Percentiles rank a stretch among this genome's conserved stretches.
Evolutionary conservation across 2,329 filamentous ascomycete genomes (phyloP).

Genomic region (Pseudophaeomoniella oleicola): DNA sequence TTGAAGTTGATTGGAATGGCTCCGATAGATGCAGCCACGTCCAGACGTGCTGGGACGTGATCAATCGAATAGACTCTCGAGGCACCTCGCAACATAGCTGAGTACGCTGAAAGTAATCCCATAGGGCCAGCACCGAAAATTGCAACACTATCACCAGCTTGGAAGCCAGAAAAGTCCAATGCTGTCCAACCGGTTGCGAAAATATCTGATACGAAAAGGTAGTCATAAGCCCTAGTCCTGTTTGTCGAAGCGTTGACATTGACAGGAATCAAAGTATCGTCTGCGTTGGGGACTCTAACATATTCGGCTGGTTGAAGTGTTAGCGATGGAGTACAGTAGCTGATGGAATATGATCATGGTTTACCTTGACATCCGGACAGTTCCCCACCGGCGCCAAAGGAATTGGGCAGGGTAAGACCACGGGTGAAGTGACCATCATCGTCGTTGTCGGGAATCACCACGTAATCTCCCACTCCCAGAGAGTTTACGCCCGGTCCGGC

Average conservation of each 20-base stretch:
- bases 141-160: constrained; percentile 44
- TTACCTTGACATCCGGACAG: constrained; percentile 6
- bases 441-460: constrained; percentile 10
- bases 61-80: constrained; percentile 47
- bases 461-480: constrained; percentile 10
- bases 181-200: constrained; percentile 33
- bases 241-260: constrained; percentile 2
- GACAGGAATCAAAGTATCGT: constrained; percentile 8
- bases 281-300: constrained; percentile 9
- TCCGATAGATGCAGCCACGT: constrained; percentile 44
- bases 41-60: constrained; percentile 41
- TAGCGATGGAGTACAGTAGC: background rate
- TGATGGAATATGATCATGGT: background rate
- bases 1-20: constrained; percentile 45
- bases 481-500: constrained; percentile 7
- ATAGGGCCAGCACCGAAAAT: constrained; percentile 51
- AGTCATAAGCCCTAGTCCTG: constrained; percentile 8
- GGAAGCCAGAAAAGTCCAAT: constrained; percentile 42
- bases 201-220: constrained; percentile 14
- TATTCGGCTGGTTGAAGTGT: constrained; percentile 8
- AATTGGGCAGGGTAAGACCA: constrained; percentile 1
- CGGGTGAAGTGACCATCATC: constrained; percentile 1
- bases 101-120: constrained; percentile 51
- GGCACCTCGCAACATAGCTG: constrained; percentile 43
- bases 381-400: constrained; percentile 4